phyloP scores from a whole-genome alignment of 495 filamentous ascomycete genomes.

The Neurospora tetrasperma region DNA sequence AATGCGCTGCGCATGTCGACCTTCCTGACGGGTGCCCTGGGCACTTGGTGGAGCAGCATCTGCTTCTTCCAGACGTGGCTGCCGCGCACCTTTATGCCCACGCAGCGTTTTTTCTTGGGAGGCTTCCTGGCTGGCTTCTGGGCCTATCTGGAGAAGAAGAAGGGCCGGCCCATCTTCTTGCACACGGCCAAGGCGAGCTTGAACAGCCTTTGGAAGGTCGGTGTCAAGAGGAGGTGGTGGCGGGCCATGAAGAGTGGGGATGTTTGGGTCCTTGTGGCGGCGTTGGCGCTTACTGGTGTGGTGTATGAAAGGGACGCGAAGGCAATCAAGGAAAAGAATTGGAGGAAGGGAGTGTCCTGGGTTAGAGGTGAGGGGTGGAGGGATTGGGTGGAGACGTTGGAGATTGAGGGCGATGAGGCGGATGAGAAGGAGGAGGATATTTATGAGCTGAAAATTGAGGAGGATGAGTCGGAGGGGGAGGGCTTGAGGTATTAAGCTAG shows the following conservation, averaged over 20 bases:
- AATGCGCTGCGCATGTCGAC: conserved; percentile 57
- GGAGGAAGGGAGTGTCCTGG: conserved; percentile 66
- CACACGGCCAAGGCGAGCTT: conserved; percentile 63
- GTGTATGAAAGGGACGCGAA: conserved; percentile 64
- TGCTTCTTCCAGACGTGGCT: conserved; percentile 77
- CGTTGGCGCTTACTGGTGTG: conserved; percentile 64
- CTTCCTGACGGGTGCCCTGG: conserved; percentile 67
- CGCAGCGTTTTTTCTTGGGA: conserved; percentile 76
- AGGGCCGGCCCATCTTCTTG: conserved; percentile 55
- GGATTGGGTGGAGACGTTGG: conserved; percentile 35
- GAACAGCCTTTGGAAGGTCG: conserved; percentile 82
- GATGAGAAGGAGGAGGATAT: conserved; percentile 13
- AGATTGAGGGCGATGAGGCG: conserved; percentile 24
- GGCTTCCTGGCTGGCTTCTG: conserved; percentile 78
- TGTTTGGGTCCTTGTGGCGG: conserved; percentile 66
- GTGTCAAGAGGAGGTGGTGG: conserved; percentile 77
- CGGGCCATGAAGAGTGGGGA: conserved; percentile 70
- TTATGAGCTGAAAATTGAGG: background rate
- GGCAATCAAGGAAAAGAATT: conserved; percentile 53
- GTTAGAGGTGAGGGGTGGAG: conserved; percentile 50
- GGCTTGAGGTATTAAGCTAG: background rate
- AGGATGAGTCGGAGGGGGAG: conserved; percentile 3
- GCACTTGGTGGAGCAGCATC: conserved; percentile 75
- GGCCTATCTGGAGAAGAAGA: conserved; percentile 55
- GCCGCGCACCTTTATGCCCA: conserved; percentile 64